A percentile compares a stretch with the other conserved stretches of the same genome.
Conservation (phyloP, 1,284 basidiomycete genomes). For the Trichosporon coremiiforme region DNA sequence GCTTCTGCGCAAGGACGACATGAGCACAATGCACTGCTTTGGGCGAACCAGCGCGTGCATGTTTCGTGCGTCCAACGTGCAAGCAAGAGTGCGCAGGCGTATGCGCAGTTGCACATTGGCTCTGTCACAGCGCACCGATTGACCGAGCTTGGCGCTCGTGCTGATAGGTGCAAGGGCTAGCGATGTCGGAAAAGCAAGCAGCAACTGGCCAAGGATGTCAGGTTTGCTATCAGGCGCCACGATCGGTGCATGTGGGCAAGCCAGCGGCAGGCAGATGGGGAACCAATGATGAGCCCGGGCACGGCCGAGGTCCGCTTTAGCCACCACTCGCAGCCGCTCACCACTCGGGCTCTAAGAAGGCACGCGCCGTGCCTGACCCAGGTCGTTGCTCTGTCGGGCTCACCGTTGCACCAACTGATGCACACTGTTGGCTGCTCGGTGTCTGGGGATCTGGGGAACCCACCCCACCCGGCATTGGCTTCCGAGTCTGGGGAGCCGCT, state of each 20-base stretch:
- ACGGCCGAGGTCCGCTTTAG: slow-evolving; percentile 1
- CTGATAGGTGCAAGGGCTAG: neutral
- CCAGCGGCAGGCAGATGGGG: neutral
- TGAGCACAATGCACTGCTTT: neutral
- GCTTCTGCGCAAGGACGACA: neutral
- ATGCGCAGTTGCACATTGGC: neutral
- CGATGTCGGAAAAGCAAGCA: neutral
- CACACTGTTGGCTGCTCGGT: neutral
- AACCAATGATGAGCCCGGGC: neutral
- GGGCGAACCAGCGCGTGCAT: neutral
- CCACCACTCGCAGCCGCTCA: neutral
- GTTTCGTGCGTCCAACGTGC: neutral
- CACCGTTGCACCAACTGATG: neutral
- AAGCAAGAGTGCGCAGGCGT: neutral
- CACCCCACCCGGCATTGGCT: neutral
- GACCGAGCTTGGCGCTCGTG: neutral
- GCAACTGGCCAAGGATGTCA: neutral
- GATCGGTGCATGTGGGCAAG: neutral
- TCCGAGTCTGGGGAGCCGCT: neutral
- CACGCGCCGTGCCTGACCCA: slow-evolving; percentile 6
- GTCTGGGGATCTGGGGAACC: slow-evolving; percentile 1
- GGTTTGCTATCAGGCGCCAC: neutral
- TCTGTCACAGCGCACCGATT: slow-evolving; percentile 8
- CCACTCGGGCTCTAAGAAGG: neutral
- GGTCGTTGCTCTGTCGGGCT: neutral